Evolutionary conservation across 139 green algal species (phyloP), one percentile per base, ranked within the genome.

Genomic region (Chlamydomonas schloesseri): DNA sequence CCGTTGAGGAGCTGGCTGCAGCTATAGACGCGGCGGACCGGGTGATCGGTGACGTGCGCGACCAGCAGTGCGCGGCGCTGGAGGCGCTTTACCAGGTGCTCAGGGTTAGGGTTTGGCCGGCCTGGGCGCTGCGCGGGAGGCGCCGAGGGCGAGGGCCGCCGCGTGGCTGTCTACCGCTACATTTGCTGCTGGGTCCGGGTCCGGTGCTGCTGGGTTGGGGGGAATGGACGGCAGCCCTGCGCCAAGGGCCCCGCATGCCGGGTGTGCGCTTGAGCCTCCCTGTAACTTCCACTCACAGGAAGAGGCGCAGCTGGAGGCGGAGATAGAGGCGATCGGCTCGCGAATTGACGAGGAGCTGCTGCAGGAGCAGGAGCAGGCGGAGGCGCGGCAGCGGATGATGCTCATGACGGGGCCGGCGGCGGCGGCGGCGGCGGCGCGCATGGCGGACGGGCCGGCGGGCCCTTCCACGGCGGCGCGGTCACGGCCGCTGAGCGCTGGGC

Each of bases 11-110:
- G 34, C 84, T 89, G 3, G 71, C 65, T 1, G 28, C 23, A 17
- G 74, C 67, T 33, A 89, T 89, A 36, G 84, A 89, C 17, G 53
- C 55, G 31, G 74, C 79, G 2, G 84, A 89, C 18, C 62, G 13
- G 15, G 4, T 33, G 20, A 36, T 89, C 36, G 53, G 65, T 3
- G 55, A 9, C 11, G 72, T 65, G 20, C 73, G 72, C 2, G 42
- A 62, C 14, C 72, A 76, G 84, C 84, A 89, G 84, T 36, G 68
- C 36, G 29, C 36, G 2, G 36, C 64, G 55, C 42, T 89, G 84
- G 55, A 82, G 69, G n/a, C n/a, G 0, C 84, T 89, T n/a, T 75
- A 84, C 24, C n/a, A 62, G 36, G 37, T 84, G 74, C 11, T 57
- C 11, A 11, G 50, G 50, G 11, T n/a, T n/a, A n/a, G n/a, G n/a